Conservation (phyloP, 2,329 filamentous ascomycete genomes). For the Pseudomassariella vexata region DNA sequence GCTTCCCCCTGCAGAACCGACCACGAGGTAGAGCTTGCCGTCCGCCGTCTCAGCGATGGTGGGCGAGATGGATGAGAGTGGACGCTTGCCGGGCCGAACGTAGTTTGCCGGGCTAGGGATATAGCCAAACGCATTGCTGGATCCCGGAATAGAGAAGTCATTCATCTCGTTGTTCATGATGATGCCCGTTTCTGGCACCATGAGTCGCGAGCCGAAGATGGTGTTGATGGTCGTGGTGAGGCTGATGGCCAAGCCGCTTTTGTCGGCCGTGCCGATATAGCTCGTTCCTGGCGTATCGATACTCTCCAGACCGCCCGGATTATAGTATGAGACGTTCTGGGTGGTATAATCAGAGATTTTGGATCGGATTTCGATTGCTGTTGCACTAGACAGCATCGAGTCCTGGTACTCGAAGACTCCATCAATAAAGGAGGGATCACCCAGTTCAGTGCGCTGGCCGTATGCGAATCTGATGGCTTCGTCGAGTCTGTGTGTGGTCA, state of each 20-base stretch:
- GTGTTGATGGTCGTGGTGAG: constrained; percentile 79
- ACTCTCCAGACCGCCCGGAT: constrained; percentile 39
- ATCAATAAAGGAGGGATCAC: constrained; percentile 67
- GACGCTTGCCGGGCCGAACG: constrained; percentile 69
- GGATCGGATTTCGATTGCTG: constrained; percentile 45
- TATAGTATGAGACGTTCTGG: constrained; percentile 33
- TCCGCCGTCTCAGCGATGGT: constrained; percentile 69
- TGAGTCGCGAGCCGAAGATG: constrained; percentile 68
- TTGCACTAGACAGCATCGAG: constrained; percentile 55
- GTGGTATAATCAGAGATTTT: constrained; percentile 37
- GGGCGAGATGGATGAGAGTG: constrained; percentile 71
- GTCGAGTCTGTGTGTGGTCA: constrained; percentile 73
- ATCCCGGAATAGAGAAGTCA: constrained; percentile 73
- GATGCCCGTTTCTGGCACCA: constrained; percentile 77
- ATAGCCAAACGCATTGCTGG: constrained; percentile 71
- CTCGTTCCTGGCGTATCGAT: constrained; percentile 61
- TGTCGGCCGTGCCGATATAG: constrained; percentile 63
- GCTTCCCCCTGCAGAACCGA: constrained; percentile 76
- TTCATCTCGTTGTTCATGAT: constrained; percentile 62
- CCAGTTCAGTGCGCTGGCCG: constrained; percentile 64
- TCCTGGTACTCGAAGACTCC: constrained; percentile 57
- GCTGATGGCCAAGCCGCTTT: constrained; percentile 65
- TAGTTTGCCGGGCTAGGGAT: constrained; percentile 70
- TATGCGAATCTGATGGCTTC: constrained; percentile 83
- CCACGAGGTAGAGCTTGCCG: constrained; percentile 62